These are phyloP conservation scores for Aspergillus pseudonomiae DNA, from an alignment of 2,329 filamentous ascomycete genomes.

Conservation along the genomic window DNA sequence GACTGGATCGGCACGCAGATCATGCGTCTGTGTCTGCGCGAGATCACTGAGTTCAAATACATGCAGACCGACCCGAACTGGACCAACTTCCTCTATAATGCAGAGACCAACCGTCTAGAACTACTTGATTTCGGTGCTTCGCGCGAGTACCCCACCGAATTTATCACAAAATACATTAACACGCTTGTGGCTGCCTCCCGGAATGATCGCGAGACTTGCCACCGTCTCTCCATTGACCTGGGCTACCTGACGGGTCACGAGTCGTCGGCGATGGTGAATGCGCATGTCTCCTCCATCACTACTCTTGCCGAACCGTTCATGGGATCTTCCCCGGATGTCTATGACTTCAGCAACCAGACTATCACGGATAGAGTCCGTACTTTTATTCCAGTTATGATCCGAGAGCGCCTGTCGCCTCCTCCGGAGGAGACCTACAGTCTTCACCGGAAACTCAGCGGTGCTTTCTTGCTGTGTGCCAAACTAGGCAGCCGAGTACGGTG, in stretches of 20 bases:
- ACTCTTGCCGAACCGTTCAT: slow-evolving; percentile 93
- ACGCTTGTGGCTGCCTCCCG: slow-evolving; percentile 79
- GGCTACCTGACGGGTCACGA: slow-evolving; percentile 94
- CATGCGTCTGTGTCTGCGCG: slow-evolving; percentile 84
- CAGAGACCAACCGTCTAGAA: slow-evolving; percentile 71
- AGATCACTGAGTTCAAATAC: slow-evolving; percentile 92
- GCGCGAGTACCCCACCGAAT: slow-evolving; percentile 77
- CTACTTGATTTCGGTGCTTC: slow-evolving; percentile 95
- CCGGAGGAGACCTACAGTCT: slow-evolving; percentile 97
- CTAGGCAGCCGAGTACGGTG: slow-evolving; percentile 82
- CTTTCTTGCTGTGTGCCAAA: slow-evolving; percentile 87
- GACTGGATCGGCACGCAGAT: slow-evolving; percentile 98
- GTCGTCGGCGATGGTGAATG: slow-evolving; percentile 81
- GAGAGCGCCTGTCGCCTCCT: slow-evolving; percentile 83
- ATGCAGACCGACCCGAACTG: slow-evolving; percentile 99
- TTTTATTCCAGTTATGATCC: slow-evolving; percentile 90
- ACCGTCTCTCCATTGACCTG: slow-evolving; percentile 70
- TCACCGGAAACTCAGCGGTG: slow-evolving; percentile 92
- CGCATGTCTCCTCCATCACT: slow-evolving; percentile 83
- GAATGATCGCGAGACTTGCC: slow-evolving; percentile 66
- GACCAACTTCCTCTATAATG: slow-evolving; percentile 97
- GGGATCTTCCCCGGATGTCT: slow-evolving; percentile 73
- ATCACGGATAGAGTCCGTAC: slow-evolving; percentile 90
- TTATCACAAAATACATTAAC: slow-evolving; percentile 77
- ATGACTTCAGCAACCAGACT: slow-evolving; percentile 92